Percentiles rank a stretch among this genome's conserved stretches.
phyloP scores from a whole-genome alignment of 202 grass and related monocot species.

The Brachypodium distachyon region DNA sequence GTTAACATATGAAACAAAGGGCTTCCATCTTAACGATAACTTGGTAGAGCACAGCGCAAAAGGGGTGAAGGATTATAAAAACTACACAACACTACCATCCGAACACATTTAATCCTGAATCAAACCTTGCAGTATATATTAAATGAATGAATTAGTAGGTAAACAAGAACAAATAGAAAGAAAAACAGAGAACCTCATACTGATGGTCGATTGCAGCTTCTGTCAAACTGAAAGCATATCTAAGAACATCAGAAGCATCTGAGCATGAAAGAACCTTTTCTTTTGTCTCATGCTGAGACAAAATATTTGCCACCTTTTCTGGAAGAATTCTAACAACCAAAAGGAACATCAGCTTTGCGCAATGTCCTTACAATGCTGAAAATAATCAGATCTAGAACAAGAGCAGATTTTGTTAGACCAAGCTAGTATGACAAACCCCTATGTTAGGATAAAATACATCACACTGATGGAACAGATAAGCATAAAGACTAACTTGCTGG shows the following conservation, averaged over 20 bases:
- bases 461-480: constrained; percentile 9
- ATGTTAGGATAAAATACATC: constrained; percentile 4
- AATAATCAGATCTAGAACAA: not conserved
- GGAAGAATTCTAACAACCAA: constrained; percentile 57
- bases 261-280: constrained; percentile 52
- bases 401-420: not conserved
- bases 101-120: not conserved
- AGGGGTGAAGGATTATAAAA: not conserved
- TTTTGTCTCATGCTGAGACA: constrained; percentile 51
- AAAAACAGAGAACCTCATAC: constrained; percentile 57
- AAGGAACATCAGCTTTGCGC: constrained; percentile 16
- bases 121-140: not conserved
- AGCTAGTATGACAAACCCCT: not conserved
- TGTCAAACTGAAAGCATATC: constrained; percentile 68
- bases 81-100: not conserved
- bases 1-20: not conserved
- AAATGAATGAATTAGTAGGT: not conserved
- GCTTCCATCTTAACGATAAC: not conserved
- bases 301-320: constrained; percentile 61
- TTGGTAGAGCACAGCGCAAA: not conserved
- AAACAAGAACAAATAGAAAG: constrained; percentile 13
- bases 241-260: constrained; percentile 83
- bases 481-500: constrained; percentile 53
- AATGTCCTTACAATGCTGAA: not conserved
- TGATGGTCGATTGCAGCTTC: constrained; percentile 75